Evolutionary conservation across 2,329 filamentous ascomycete species (phyloP).

Genomic region (Aureobasidium sp.): DNA sequence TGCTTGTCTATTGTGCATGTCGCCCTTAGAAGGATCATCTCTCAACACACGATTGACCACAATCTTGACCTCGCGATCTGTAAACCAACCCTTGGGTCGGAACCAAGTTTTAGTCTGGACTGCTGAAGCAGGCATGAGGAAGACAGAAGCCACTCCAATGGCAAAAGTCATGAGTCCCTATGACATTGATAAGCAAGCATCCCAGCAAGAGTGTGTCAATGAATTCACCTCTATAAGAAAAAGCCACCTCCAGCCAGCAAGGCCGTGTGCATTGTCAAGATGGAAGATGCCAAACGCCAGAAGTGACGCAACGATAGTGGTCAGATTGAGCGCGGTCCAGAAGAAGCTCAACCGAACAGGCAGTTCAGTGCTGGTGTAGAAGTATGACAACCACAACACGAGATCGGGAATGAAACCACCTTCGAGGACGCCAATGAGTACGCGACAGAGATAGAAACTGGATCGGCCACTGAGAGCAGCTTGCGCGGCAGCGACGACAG

Average conservation of each 20-base stretch:
- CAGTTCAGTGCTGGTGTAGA: constrained; percentile 38
- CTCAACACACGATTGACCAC: constrained; percentile 33
- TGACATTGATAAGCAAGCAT: constrained; percentile 20
- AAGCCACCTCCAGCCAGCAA: constrained; percentile 23
- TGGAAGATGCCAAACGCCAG: constrained; percentile 25
- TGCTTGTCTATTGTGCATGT: constrained; percentile 55
- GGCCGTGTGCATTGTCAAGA: constrained; percentile 21
- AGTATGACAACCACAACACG: constrained; percentile 36
- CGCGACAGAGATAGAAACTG: constrained; percentile 21
- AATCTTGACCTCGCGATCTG: constrained; percentile 28
- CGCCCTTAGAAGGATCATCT: constrained; percentile 49
- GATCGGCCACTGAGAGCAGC: constrained; percentile 29
- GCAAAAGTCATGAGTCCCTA: constrained; percentile 26
- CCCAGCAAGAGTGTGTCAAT: constrained; percentile 50
- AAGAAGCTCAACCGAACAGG: constrained; percentile 37
- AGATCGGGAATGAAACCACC: constrained; percentile 15
- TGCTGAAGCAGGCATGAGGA: constrained; percentile 34
- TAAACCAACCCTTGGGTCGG: constrained; percentile 54
- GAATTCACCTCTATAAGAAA: constrained; percentile 24
- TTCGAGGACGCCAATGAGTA: neutral
- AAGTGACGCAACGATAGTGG: constrained; percentile 27
- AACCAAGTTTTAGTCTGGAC: constrained; percentile 23
- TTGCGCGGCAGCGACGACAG: constrained; percentile 31
- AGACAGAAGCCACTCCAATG: neutral
- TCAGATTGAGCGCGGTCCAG: constrained; percentile 19